A percentile compares a stretch with the other conserved stretches of the same genome.
phyloP scores from a whole-genome alignment of 2,329 filamentous ascomycete genomes.

The Verticillium zaregamsianum region DNA sequence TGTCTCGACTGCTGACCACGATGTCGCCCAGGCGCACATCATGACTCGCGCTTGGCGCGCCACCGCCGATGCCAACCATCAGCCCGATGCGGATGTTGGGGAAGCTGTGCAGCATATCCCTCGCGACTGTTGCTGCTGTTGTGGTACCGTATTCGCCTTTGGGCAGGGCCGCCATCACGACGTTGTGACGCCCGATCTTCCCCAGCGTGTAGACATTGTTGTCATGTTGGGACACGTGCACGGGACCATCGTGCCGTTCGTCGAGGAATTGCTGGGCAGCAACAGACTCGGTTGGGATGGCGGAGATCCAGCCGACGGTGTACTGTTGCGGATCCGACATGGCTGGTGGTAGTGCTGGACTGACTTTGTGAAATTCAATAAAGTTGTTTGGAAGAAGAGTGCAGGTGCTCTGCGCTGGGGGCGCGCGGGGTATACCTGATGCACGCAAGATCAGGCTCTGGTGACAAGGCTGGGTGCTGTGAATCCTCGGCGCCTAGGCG shows the following conservation, averaged over 20 bases:
- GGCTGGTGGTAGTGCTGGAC: background rate
- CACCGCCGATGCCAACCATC: slow-evolving; percentile 25
- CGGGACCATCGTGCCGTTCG: slow-evolving; percentile 14
- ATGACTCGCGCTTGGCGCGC: slow-evolving; percentile 24
- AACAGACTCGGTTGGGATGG: slow-evolving; percentile 16
- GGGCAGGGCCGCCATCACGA: slow-evolving; percentile 26
- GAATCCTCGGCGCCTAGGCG: too few relatives aligned
- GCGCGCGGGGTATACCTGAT: background rate
- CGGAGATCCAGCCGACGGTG: background rate
- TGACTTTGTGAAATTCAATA: background rate
- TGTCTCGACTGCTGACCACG: background rate
- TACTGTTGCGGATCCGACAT: background rate
- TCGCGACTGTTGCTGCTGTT: slow-evolving; percentile 25
- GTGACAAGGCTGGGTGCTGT: background rate
- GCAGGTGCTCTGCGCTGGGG: too few relatives aligned
- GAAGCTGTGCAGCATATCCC: slow-evolving; percentile 27
- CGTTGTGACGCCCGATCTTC: slow-evolving; percentile 23
- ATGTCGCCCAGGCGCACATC: slow-evolving; percentile 25
- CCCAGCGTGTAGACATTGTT: slow-evolving; percentile 24
- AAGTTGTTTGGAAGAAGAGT: background rate
- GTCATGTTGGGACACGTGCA: slow-evolving; percentile 10
- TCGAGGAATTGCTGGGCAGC: slow-evolving; percentile 24
- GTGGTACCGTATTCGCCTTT: slow-evolving; percentile 21
- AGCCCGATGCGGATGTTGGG: slow-evolving; percentile 19
- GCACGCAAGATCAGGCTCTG: slow-evolving; percentile 50